Base-by-base conservation (phyloP, 345 rosid genomes). In the Bruguiera gymnorhiza region DNA sequence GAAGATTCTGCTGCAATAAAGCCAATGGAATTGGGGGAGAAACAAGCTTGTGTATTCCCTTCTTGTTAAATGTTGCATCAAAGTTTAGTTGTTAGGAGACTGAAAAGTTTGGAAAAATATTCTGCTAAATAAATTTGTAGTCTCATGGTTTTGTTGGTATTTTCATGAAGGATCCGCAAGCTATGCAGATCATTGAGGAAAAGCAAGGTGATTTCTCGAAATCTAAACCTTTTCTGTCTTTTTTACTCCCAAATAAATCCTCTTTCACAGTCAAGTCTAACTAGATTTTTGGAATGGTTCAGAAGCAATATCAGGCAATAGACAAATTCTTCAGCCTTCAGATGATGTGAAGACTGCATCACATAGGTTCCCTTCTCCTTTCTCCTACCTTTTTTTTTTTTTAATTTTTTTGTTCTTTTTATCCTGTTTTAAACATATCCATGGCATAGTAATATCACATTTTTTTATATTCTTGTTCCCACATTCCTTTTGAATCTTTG, bases 221-320 rank as follows among this genome's bases (percentile, higher is more conserved):
- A 27, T 10, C 54, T n/a, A 24, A 36, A 60, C 58, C n/a, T 30
- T n/a, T 11, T 5, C 0, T 23, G 8, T 31, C 59, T 5, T 26
- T 62, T 67, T 68, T 32, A 26, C 9, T 27, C 21, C 39, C 20
- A 19, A 54, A 23, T 62, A 54, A 54, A 11, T 30, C 6, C 20
- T 46, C 53, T 58, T 32, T 58, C 55, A 62, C 55, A 37, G 57
- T 31, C 27, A 37, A 37, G 27, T 48, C 20, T 66, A 29, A 60
- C 10, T 74, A 63, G 86, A 70, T 39, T 60, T 71, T 69, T 55
- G 29, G 19, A 76, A 50, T 48, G 65, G 60, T 31, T 60, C 66
- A 66, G 73, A 76, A 63, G 75, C 67, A 69, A 50, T 50, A 10
- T 15, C 46, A 65, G 69, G 63, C 50, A 54, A 66, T 65, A 71